A percentile compares a stretch with the other conserved stretches of the same genome.
Conservation (phyloP, 208 protist species). For the Wallacemonas collosoma region DNA sequence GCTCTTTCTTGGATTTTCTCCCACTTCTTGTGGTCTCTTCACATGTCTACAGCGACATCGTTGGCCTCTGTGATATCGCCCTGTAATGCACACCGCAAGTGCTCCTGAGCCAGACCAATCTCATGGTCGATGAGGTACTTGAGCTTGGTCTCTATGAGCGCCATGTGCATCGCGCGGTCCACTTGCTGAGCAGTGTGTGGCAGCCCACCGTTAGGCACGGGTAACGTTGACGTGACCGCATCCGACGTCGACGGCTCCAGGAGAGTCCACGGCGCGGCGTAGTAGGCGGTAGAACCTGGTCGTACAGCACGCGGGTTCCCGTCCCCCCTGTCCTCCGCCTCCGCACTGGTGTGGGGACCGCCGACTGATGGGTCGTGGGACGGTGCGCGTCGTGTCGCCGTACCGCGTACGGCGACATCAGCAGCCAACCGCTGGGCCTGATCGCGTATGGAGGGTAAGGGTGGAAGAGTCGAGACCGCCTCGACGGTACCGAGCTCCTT, state of each 20-base stretch:
- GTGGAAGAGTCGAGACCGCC: slow-evolving; percentile 16
- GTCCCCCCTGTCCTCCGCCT: neutral
- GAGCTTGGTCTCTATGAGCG: slow-evolving; percentile 17
- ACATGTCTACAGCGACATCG: neutral
- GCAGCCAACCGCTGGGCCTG: neutral
- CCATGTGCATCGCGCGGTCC: slow-evolving; percentile 24
- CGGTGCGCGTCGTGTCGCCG: neutral
- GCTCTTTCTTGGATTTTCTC: no score
- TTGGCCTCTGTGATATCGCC: neutral
- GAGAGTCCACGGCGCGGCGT: slow-evolving; percentile 1
- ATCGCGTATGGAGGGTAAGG: neutral
- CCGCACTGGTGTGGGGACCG: no score
- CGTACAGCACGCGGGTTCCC: neutral
- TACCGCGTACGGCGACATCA: neutral
- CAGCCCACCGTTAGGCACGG: neutral
- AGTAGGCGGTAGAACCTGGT: neutral
- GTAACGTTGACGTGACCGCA: neutral
- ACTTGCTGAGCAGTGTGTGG: neutral
- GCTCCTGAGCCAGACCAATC: neutral
- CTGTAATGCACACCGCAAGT: slow-evolving; percentile 9
- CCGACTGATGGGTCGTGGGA: no score
- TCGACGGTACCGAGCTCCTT: slow-evolving; percentile 27
- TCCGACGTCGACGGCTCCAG: neutral
- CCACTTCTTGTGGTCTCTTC: no score
- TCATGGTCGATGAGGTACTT: slow-evolving; percentile 19